Evolutionary conservation across 495 filamentous ascomycete species (phyloP).

Genomic region (Pyronema domesticum): DNA sequence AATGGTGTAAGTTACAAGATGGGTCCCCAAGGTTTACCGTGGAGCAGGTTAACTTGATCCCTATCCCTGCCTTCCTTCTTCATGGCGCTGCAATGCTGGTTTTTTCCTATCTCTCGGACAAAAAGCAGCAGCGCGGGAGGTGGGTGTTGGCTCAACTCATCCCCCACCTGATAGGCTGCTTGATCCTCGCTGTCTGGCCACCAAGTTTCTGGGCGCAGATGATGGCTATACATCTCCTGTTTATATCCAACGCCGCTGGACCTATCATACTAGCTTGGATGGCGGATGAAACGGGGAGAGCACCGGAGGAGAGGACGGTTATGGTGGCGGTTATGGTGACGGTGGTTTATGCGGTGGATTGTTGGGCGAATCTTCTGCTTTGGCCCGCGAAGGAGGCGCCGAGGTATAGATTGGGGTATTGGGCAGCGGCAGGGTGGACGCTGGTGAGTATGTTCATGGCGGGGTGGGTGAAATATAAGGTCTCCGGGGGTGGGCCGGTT

Average conservation of each 20-base stretch:
- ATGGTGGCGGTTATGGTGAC: slow-evolving; percentile 2
- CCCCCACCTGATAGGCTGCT: background rate
- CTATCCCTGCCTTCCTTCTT: slow-evolving; percentile 3
- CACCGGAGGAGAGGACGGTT: background rate
- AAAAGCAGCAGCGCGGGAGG: background rate
- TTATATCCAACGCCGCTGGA: background rate
- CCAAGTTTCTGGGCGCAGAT: background rate
- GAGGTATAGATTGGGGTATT: background rate
- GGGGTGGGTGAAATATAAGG: background rate
- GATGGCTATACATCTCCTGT: slow-evolving; percentile 1
- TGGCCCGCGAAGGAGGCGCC: slow-evolving; percentile 2
- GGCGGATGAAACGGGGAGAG: slow-evolving; percentile 1
- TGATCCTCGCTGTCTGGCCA: background rate
- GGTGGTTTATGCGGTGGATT: slow-evolving; percentile 4
- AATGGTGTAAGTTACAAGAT: background rate
- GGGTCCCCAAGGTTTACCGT: background rate
- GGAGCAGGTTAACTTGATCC: slow-evolving; percentile 3
- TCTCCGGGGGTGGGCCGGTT: too few relatives aligned
- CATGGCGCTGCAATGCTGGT: background rate
- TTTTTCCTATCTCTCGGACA: background rate
- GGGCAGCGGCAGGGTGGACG: background rate
- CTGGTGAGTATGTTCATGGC: background rate
- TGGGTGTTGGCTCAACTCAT: background rate
- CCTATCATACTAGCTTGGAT: slow-evolving; percentile 2
- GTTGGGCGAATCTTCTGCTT: background rate